A percentile compares a stretch with the other conserved stretches of the same genome.
Evolutionary conservation across 148 eudicot species (phyloP).

Genomic region (Amaranthus palmeri): DNA sequence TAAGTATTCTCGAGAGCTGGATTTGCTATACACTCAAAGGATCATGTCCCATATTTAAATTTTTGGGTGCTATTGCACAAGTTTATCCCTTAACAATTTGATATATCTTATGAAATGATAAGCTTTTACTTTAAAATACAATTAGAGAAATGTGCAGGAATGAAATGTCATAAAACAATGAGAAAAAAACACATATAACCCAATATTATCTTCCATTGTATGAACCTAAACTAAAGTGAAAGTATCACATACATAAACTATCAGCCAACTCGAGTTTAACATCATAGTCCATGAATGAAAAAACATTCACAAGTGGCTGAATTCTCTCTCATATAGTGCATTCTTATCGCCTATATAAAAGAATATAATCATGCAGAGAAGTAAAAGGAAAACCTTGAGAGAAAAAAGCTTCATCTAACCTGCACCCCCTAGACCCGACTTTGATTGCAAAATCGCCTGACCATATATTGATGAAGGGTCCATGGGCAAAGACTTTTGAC

Average conservation of each 20-base stretch:
- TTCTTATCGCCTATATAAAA: background rate
- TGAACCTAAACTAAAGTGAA: background rate
- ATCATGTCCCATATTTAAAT: background rate
- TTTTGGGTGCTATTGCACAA: background rate
- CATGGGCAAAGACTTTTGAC: conserved; percentile 80
- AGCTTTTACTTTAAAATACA: background rate
- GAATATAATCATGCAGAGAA: background rate
- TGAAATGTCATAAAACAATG: background rate
- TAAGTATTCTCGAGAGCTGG: no score
- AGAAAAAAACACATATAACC: background rate
- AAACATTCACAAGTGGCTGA: background rate
- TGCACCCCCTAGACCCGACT: conserved; percentile 82
- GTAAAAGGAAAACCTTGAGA: background rate
- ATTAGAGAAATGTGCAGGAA: background rate
- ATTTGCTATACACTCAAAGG: background rate
- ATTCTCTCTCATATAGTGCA: background rate
- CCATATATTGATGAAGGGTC: conserved; percentile 95
- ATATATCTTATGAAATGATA: background rate
- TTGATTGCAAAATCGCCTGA: conserved; percentile 90
- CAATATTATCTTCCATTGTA: background rate
- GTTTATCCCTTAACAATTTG: background rate
- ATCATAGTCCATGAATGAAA: background rate
- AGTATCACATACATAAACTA: conserved; percentile 1
- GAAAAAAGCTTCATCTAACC: conserved; percentile 32
- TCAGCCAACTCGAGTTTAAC: background rate